Conservation (phyloP, 2,329 filamentous ascomycete species). For the Fusarium nematophilum region DNA sequence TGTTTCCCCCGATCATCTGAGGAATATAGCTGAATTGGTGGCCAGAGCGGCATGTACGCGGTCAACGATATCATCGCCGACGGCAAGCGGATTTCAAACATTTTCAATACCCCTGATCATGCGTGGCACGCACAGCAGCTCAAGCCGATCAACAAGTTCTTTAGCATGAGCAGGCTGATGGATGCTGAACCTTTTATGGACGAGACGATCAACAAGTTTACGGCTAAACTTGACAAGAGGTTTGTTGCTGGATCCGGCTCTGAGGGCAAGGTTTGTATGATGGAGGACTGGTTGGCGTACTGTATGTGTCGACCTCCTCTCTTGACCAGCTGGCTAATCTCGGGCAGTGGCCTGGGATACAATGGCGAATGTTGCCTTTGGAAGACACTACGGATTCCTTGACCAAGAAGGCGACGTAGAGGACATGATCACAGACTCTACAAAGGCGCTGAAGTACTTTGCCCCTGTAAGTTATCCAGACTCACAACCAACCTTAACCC, state of each 20-base stretch:
- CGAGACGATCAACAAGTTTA: neutral
- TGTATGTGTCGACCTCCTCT: neutral
- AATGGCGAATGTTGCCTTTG: neutral
- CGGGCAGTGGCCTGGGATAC: conserved; percentile 1
- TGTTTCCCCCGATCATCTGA: neutral
- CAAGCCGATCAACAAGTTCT: neutral
- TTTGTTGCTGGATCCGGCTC: neutral
- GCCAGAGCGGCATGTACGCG: neutral
- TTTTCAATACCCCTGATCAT: neutral
- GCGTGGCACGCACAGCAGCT: neutral
- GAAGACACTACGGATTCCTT: neutral
- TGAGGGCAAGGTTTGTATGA: neutral
- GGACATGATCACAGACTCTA: neutral
- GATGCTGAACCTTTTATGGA: neutral
- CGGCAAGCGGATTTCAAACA: neutral
- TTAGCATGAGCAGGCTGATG: conserved; percentile 1
- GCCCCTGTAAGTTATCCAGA: neutral
- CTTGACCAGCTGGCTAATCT: neutral
- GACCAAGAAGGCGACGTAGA: neutral
- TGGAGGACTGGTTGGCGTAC: conserved; percentile 1
- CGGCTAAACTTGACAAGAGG: neutral
- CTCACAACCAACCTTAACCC: too few relatives aligned
- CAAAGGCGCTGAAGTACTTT: neutral
- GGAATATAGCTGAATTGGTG: neutral
- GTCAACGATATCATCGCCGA: neutral